A percentile compares a stretch with the other conserved stretches of the same genome.
Conservation (phyloP, 2,329 filamentous ascomycete genomes). For the Trichoderma sp. region DNA sequence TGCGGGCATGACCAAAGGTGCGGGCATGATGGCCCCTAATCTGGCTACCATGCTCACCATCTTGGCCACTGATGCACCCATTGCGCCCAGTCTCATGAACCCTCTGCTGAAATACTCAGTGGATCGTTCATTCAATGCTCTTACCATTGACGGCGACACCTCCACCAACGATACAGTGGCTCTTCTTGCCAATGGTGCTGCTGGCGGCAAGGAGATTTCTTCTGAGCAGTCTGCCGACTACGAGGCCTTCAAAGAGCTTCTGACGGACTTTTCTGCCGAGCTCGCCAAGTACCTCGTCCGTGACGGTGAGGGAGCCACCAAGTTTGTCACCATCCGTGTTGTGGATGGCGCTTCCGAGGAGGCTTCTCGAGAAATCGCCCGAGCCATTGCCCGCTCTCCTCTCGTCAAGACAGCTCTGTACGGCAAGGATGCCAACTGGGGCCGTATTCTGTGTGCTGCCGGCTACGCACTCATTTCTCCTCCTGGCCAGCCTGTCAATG, state of each 20-base stretch:
- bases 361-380: constrained; percentile 78
- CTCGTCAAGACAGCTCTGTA: constrained; percentile 98
- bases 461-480: constrained; percentile 74
- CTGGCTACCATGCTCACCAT: constrained; percentile 96
- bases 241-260: constrained; percentile 67
- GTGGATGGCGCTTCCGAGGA: constrained; percentile 70
- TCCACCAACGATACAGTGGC: constrained; percentile 97
- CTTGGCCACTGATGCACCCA: constrained; percentile 86
- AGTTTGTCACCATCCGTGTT: constrained; percentile 93
- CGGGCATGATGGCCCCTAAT: constrained; percentile 99
- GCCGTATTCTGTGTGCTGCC: constrained; percentile 91
- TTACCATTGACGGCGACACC: constrained; percentile 95
- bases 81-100: constrained; percentile 69
- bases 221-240: constrained; percentile 64
- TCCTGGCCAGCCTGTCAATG: constrained; percentile 59
- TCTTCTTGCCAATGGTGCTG: constrained; percentile 92
- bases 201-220: constrained; percentile 69
- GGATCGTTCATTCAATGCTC: constrained; percentile 90
- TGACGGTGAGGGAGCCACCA: constrained; percentile 96
- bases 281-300: constrained; percentile 92
- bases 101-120: constrained; percentile 73
- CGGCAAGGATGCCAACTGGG: constrained; percentile 98
- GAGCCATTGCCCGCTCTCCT: constrained; percentile 85
- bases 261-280: constrained; percentile 79
- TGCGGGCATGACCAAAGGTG: constrained; percentile 95